Base-by-base conservation (phyloP, 2,329 filamentous ascomycete species). In the Colletotrichum sansevieriae region DNA sequence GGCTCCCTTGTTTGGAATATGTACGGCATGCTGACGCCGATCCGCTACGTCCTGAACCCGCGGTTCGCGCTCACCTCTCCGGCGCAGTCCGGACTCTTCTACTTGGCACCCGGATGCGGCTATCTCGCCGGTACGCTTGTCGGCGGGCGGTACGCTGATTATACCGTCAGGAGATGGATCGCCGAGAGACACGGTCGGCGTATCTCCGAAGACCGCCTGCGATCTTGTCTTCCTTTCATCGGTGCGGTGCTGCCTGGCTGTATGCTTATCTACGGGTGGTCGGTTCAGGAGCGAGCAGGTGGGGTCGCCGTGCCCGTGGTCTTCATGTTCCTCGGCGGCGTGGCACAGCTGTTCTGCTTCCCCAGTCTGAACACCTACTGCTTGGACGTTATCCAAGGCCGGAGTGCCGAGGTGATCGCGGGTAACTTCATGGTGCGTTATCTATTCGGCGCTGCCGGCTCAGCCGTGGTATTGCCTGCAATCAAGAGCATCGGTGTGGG, bases 351-450 rank as follows among this genome's bases (percentile, higher is more conserved):
- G 1, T 91, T 92, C 73, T 91, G 89, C 73, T 92, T 92, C 72
- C 89, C 90, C 0, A 88, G 85, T 71, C 75, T 93, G 68, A 92
- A 92, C 75, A 91, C 90, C 0, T 92, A 71, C 63, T 70, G 68
- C 22, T 46, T 71, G 47, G 70, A 71, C n/a, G 63, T 71, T 4
- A 70, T 70, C 3, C 70, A 68, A 25, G 70, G 56, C 7, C 59
- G 68, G 6, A 60, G 67, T 15, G 70, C 67, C 4, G 68, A 71
- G 39, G 63, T 70, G 13, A 65, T 93, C 49, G 92, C 92, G 0
- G 91, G 92, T 0, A 96, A 95, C 77, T 96, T 95, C 77, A 89
- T 94, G 74, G 83, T 92, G 58, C 84, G 93, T 6, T 96, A 95
- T 77, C 75, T 94, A 6, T 92, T 94, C 72, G 92, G 90, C 1